These are phyloP conservation scores for Phanerochaete carnosa DNA, from an alignment of 768 basidiomycete species.

Conservation along the genomic window DNA sequence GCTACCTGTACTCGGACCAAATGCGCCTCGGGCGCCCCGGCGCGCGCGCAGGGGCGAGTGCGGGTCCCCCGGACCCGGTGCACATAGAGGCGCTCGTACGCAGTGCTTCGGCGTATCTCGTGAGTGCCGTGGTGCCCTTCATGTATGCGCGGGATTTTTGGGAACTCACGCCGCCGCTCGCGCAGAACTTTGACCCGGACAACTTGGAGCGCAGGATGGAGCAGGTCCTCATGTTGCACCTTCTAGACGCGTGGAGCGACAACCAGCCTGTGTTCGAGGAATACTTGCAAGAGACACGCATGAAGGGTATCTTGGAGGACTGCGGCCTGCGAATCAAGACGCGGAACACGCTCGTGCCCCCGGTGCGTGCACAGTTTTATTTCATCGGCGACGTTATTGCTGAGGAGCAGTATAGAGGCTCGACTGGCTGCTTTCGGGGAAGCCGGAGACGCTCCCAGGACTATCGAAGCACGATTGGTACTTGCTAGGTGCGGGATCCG, in stretches of 20 bases:
- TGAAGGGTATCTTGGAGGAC: background rate
- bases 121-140: background rate
- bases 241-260: background rate
- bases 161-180: background rate
- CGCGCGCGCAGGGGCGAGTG: background rate
- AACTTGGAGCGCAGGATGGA: background rate
- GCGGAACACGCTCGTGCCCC: background rate
- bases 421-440: too few species aligned
- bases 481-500: too few species aligned
- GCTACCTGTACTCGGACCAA: background rate
- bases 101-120: background rate
- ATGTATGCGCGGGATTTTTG: background rate
- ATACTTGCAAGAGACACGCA: background rate
- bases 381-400: too few species aligned
- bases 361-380: too few species aligned
- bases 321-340: background rate
- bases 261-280: background rate
- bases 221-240: background rate
- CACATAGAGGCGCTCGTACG: background rate
- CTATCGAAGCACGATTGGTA: too few species aligned
- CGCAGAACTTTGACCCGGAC: background rate
- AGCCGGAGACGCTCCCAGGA: too few species aligned
- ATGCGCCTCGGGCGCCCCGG: background rate
- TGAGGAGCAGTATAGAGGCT: too few species aligned
- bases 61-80: background rate